Evolutionary conservation across 2,329 filamentous ascomycete genomes (phyloP), one percentile per base, ranked within the genome.

Genomic region (Cladosporium austrohemisphaericum): DNA sequence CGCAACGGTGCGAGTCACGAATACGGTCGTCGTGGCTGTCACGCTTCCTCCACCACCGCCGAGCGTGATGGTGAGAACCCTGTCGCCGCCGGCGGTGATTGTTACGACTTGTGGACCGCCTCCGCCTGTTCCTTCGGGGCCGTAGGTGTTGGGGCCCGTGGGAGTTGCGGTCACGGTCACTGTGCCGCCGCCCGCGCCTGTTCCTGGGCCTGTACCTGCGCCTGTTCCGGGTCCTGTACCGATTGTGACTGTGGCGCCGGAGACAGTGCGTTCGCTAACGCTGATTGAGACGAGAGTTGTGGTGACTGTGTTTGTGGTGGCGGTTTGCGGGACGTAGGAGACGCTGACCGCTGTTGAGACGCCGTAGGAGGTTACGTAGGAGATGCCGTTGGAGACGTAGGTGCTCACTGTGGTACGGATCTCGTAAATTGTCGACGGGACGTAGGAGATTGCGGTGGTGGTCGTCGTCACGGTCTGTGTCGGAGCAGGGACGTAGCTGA

Each of bases 391-490:
- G 16, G 56, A 58, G 26, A 63, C 50, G 25, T 54, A 53, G 1
- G 48, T 50, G 33, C 33, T 41, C 14, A 43, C 48, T 10, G 26
- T 23, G 5, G 32, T 43, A 4, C 38, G 11, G 10, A 38, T 38
- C 11, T 37, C 38, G 31, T 44, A 44, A 14, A 50, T 50, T 6
- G 48, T 50, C 4, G 48, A 44, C 1, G 48, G 48, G 14, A 50
- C 40, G 32, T 51, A 49, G 3, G 52, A 55, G 14, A 57, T 41
- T 3, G 55, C 52, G 2, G 55, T 49, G 1, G 52, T 55, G 2
- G 60, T 61, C 19, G 59, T 60, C 11, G 60, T 62, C 7, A 61
- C 52, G 1, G 62, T 65, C 18, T 41, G 49, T 0, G 60, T 57
- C 0, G 49, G 26, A n/a, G 50, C 58, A 7, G 56, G 57, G 11